Percentiles rank a stretch among this genome's conserved stretches.
phyloP scores from a whole-genome alignment of 768 basidiomycete species.

The Mrakia frigida region DNA sequence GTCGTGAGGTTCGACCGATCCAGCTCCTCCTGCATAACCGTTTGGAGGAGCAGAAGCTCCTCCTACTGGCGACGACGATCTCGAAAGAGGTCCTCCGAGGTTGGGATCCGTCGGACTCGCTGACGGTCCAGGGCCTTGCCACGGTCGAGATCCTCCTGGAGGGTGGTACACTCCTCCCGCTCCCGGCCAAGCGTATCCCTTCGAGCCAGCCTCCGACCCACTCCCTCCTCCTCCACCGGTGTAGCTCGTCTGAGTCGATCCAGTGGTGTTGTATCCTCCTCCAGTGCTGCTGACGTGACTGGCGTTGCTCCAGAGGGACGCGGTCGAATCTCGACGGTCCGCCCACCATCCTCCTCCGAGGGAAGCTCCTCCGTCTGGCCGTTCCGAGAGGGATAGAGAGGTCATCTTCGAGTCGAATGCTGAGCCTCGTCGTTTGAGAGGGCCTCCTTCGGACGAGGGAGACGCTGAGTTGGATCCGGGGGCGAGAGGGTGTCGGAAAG shows the following conservation, averaged over 20 bases:
- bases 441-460: constrained; percentile 19
- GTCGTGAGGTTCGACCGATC: not conserved
- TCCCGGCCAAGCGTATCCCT: not conserved
- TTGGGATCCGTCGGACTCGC: not conserved
- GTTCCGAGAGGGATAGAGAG: constrained; percentile 19
- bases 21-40: not conserved
- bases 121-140: not conserved
- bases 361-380: not conserved
- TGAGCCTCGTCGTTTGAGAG: constrained; percentile 69
- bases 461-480: constrained; percentile 10
- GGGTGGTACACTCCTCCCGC: constrained; percentile 7
- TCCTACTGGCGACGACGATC: constrained; percentile 5
- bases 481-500: not conserved
- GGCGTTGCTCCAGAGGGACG: constrained; percentile 63
- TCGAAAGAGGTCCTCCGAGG: not conserved
- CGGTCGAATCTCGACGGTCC: constrained; percentile 67
- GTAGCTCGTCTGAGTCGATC: constrained; percentile 24
- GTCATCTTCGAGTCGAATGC: constrained; percentile 59
- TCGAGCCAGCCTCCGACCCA: constrained; percentile 3
- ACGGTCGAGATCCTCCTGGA: not conserved
- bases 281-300: constrained; percentile 48
- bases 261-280: constrained; percentile 43
- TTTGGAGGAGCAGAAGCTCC: not conserved
- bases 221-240: constrained; percentile 13
- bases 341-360: constrained; percentile 50